Evolutionary conservation across 768 basidiomycete genomes (phyloP).

Genomic region (Hericium coralloides): DNA sequence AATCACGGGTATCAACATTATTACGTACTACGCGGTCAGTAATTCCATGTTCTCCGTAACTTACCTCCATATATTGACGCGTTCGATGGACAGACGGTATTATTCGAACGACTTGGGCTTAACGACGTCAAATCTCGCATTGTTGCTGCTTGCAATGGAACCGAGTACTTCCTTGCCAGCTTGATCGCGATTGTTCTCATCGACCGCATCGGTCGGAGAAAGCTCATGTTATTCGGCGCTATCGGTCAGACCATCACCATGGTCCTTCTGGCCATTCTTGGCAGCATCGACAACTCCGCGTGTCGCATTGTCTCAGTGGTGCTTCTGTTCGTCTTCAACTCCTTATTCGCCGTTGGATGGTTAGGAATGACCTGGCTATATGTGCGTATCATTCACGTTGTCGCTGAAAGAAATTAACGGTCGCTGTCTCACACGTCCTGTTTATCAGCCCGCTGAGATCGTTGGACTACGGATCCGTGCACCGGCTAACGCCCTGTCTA

Average conservation of each 20-base stretch:
- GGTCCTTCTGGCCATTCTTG: conserved; percentile 49
- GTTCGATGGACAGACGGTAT: conserved; percentile 28
- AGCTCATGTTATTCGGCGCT: conserved; percentile 64
- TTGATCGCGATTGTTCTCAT: conserved; percentile 64
- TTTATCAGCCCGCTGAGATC: conserved; percentile 50
- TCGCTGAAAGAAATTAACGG: neutral
- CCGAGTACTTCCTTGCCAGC: conserved; percentile 66
- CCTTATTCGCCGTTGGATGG: conserved; percentile 64
- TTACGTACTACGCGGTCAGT: conserved; percentile 34
- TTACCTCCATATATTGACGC: conserved; percentile 2
- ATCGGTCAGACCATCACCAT: conserved; percentile 49
- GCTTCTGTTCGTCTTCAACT: conserved; percentile 62
- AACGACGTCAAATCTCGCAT: conserved; percentile 49
- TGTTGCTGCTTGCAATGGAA: conserved; percentile 58
- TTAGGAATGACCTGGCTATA: conserved; percentile 67
- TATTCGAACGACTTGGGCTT: conserved; percentile 53
- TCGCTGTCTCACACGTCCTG: neutral
- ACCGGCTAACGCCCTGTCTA: conserved; percentile 56
- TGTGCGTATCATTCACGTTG: conserved; percentile 25
- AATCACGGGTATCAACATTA: conserved; percentile 58
- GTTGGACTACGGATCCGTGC: conserved; percentile 53
- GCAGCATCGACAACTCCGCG: conserved; percentile 38
- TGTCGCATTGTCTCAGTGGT: conserved; percentile 45
- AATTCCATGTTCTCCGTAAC: conserved; percentile 15
- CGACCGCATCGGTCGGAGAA: conserved; percentile 64